Percentiles rank a stretch among this genome's conserved stretches.
These are phyloP conservation scores for Atkinsonella texensis DNA, from an alignment of 2,329 filamentous ascomycete species.

Conservation along the genomic window DNA sequence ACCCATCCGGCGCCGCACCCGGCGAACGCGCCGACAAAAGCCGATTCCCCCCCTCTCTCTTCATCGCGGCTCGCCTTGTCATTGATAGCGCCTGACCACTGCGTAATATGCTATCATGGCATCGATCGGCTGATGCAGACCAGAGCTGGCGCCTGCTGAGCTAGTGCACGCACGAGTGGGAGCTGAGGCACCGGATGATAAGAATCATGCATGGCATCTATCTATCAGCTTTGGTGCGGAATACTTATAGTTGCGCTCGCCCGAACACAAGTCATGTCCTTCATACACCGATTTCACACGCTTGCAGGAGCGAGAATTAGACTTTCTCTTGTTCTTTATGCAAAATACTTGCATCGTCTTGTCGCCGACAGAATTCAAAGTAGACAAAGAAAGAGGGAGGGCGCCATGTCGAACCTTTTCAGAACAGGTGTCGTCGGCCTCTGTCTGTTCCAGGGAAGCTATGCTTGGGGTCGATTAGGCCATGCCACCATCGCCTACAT, in stretches of 20 bases:
- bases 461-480: constrained; percentile 32
- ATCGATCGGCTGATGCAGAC: neutral
- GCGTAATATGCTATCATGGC: neutral
- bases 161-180: neutral
- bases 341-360: no score
- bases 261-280: no score
- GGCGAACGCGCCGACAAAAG: constrained; percentile 1
- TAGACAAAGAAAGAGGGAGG: neutral
- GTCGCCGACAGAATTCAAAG: no score
- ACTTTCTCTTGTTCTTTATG: no score
- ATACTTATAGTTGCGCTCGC: neutral
- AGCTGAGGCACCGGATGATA: neutral
- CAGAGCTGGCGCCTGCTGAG: neutral
- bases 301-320: no score
- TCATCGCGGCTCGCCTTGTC: neutral
- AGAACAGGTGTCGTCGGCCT: constrained; percentile 8
- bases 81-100: neutral
- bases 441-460: constrained; percentile 8
- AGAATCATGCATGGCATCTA: neutral
- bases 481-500: constrained; percentile 43
- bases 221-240: neutral
- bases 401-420: constrained; percentile 6
- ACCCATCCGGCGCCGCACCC: neutral
- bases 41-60: neutral
- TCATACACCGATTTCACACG: no score